Percentiles rank a stretch among this genome's conserved stretches.
Evolutionary conservation across 306 rosid species (phyloP).

Genomic region (Vigna reflexopilosa): DNA sequence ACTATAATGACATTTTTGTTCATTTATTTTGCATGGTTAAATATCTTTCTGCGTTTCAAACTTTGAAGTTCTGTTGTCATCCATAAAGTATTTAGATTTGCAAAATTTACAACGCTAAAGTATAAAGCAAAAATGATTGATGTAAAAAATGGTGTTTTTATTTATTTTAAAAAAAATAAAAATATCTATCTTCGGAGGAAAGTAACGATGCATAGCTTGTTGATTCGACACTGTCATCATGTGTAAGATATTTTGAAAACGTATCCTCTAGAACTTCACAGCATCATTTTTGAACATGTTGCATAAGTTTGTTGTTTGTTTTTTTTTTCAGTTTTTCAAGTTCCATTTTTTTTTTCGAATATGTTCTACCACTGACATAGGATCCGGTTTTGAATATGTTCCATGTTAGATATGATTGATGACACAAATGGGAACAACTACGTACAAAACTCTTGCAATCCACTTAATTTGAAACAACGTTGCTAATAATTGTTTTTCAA

Average conservation of each 20-base stretch:
- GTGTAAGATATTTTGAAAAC: not conserved
- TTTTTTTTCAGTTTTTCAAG: not conserved
- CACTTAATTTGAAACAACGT: not conserved
- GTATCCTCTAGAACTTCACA: not conserved
- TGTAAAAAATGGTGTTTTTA: not conserved
- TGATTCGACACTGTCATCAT: not conserved
- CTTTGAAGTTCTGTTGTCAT: not conserved
- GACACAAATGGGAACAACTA: not conserved
- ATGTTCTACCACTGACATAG: slow-evolving; percentile 16
- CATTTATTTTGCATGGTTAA: not conserved
- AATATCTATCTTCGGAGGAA: not conserved
- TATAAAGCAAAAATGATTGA: not conserved
- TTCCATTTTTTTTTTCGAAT: not conserved
- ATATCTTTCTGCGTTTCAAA: not conserved
- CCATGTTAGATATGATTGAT: not conserved
- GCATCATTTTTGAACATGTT: not conserved
- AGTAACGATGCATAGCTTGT: not conserved
- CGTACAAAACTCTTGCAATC: not conserved
- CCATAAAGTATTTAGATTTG: not conserved
- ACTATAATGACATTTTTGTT: not conserved
- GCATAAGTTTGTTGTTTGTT: not conserved
- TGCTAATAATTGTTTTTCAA: not conserved
- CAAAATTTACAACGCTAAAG: too few species aligned
- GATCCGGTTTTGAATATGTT: not conserved
- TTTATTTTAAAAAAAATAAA: too few species aligned